These are phyloP conservation scores for Colletotrichum sp. DNA, from an alignment of 2,329 filamentous ascomycete genomes.

Conservation along the genomic window DNA sequence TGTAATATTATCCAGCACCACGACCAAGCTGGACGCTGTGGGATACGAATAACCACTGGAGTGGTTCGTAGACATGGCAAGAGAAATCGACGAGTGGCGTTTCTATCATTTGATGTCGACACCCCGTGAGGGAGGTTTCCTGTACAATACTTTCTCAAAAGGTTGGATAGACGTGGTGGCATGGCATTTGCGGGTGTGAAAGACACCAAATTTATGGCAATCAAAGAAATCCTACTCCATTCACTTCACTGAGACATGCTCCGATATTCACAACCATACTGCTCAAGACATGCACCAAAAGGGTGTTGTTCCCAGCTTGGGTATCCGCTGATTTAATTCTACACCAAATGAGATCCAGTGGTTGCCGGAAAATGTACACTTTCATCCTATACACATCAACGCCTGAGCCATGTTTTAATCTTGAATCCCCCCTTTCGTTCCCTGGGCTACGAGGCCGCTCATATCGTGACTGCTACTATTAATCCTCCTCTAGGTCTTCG, in stretches of 20 bases:
- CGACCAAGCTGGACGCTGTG: not conserved
- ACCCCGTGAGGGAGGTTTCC: not conserved
- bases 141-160: conserved; percentile 14
- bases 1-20: conserved; percentile 20
- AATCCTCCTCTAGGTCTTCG: conserved; percentile 50
- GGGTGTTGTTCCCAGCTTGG: not conserved
- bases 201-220: not conserved
- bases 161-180: conserved; percentile 4
- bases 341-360: conserved; percentile 3
- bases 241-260: not conserved
- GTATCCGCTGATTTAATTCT: conserved; percentile 15
- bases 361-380: conserved; percentile 2
- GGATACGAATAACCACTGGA: not conserved
- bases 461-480: not conserved
- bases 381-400: conserved; percentile 15
- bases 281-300: not conserved
- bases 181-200: conserved; percentile 5
- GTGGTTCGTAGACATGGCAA: not conserved
- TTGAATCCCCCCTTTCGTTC: conserved; percentile 1
- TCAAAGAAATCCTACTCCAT: conserved; percentile 3
- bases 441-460: not conserved
- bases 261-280: not conserved
- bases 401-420: conserved; percentile 5
- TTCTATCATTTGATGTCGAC: not conserved
- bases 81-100: not conserved